Conservation (phyloP, 306 rosid species). For the Mimosa pudica region DNA sequence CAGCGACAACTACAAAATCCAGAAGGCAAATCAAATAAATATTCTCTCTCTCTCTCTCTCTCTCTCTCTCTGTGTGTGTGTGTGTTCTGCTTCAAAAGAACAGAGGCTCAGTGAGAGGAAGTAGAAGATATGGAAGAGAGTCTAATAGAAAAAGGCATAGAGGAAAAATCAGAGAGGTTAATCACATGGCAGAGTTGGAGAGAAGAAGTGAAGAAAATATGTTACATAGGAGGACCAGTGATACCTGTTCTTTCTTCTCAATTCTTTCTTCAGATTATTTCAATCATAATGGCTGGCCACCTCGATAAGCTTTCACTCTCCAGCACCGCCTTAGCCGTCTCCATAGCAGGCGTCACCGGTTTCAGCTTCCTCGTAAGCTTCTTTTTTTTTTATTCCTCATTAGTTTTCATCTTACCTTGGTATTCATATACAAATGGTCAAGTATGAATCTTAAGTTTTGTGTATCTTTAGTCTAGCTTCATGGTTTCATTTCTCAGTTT, state of each 20-base stretch:
- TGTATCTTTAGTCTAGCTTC: too few species aligned
- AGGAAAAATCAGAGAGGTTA: background rate
- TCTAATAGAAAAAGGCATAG: constrained; percentile 18
- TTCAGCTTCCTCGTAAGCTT: constrained; percentile 48
- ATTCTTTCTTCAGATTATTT: constrained; percentile 38
- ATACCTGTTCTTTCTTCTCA: constrained; percentile 41
- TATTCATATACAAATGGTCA: background rate
- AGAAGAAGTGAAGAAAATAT: constrained; percentile 42
- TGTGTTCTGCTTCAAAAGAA: background rate
- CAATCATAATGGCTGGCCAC: constrained; percentile 53
- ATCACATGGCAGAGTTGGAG: constrained; percentile 23
- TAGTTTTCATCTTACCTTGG: background rate
- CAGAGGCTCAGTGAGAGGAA: background rate
- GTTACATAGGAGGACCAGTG: constrained; percentile 43
- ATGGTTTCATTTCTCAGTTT: background rate
- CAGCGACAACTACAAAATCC: too few species aligned
- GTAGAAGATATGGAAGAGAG: constrained; percentile 41
- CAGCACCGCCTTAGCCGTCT: constrained; percentile 45
- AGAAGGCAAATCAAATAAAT: too few species aligned
- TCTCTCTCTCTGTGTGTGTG: background rate
- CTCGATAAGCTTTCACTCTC: constrained; percentile 49
- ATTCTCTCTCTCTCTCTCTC: too few species aligned
- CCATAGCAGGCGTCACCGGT: constrained; percentile 46
- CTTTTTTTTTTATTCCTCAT: background rate
- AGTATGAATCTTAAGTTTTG: too few species aligned